A percentile compares a stretch with the other conserved stretches of the same genome.
These are phyloP conservation scores for Podila verticillata DNA, from an alignment of 192 early-diverging fungal species.

Conservation along the genomic window DNA sequence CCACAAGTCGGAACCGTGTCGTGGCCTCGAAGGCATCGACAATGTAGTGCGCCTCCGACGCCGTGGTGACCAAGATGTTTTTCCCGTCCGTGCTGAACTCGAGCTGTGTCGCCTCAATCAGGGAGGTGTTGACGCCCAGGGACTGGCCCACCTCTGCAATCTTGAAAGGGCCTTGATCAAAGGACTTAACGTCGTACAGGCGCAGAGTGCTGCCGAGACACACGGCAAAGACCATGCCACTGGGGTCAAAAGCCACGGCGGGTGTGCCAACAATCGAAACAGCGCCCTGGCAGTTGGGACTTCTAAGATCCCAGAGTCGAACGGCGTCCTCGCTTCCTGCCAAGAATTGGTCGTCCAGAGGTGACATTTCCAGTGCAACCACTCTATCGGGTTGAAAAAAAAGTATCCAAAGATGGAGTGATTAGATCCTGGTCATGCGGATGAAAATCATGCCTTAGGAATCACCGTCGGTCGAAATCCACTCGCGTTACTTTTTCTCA, in stretches of 20 bases:
- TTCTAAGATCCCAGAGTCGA: conserved; percentile 86
- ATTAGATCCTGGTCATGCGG: neutral
- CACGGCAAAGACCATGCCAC: conserved; percentile 79
- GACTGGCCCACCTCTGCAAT: conserved; percentile 27
- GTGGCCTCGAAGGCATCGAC: conserved; percentile 73
- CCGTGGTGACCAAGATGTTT: conserved; percentile 73
- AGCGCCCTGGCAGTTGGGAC: conserved; percentile 64
- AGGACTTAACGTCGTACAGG: conserved; percentile 79
- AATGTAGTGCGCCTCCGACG: conserved; percentile 64
- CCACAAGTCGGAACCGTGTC: conserved; percentile 54
- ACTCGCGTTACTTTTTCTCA: conserved; percentile 60
- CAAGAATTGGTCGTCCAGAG: conserved; percentile 80
- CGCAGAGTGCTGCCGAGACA: conserved; percentile 59
- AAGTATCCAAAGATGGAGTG: neutral
- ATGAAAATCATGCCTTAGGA: neutral
- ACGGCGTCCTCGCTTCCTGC: conserved; percentile 88
- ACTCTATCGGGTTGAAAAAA: conserved; percentile 60
- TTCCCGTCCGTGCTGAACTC: conserved; percentile 84
- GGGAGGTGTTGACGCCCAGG: conserved; percentile 4
- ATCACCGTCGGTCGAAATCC: neutral
- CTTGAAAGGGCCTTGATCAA: conserved; percentile 63
- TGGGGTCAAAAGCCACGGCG: conserved; percentile 80
- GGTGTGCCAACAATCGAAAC: conserved; percentile 53
- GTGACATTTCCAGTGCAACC: conserved; percentile 82
- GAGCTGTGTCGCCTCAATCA: conserved; percentile 63